Evolutionary conservation across 148 eudicot genomes (phyloP), one percentile per base, ranked within the genome.

Genomic region (Fagopyrum esculentum): DNA sequence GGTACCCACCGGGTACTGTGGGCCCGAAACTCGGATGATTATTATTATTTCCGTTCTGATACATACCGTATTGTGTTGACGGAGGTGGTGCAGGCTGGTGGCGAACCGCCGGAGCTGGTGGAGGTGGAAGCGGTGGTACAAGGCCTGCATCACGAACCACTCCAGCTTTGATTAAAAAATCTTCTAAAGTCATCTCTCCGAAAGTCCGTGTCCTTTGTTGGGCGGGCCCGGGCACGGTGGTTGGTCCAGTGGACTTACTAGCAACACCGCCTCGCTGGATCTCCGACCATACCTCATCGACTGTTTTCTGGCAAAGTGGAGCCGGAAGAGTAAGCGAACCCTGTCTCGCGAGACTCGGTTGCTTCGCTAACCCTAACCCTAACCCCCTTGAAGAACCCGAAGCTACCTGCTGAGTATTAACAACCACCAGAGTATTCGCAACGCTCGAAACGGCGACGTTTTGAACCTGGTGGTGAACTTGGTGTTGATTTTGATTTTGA

Each of bases 171-270:
- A 91, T 74, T 30, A 94, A 75, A 76, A 94, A 94, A 78, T 91
- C 96, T 78, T 94, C 98, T 7, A 94, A 75, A 0, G 97, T 94
- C 97, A 94, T 94, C 77, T 94, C 98, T 43, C 97, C 98, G 44
- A 88, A 93, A 0, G 97, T 93, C 0, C 87, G 77, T 57, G 89
- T 91, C n/a, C 84, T 49, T 19, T 76, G 56, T 45, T 84, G 90
- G 59, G 90, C 16, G 16, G 90, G 76, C 19, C 71, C 77, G 1
- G 90, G 76, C 29, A 69, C 77, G 1, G 81, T 19, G 76, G 71
- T 78, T 6, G 66, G 83, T 9, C 71, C 66, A 56, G 43, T 30
- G 48, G 78, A 13, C 12, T 13, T 12, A 5, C 49, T 59, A 60
- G 43, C 46, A 11, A 15, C 43, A 9, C 48, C 77, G 77, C 60